These are phyloP conservation scores for Trametes gibbosa DNA, from an alignment of 768 basidiomycete species.

Conservation along the genomic window DNA sequence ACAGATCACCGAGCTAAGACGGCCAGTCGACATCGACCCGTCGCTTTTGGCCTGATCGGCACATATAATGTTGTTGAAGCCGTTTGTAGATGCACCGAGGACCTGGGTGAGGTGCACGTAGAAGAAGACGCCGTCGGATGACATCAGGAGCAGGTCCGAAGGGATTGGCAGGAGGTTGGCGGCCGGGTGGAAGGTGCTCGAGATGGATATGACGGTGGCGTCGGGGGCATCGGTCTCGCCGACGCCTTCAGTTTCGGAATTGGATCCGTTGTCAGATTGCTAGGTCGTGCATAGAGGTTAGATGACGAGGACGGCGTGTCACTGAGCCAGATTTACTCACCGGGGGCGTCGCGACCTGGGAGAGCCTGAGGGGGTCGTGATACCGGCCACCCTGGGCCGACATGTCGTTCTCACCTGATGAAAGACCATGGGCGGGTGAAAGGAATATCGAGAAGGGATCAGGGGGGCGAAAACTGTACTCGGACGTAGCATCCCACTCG, in stretches of 20 bases:
- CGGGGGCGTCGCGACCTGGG: no score
- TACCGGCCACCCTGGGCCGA: no score
- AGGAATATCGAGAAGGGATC: no score
- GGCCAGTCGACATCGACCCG: conserved; percentile 27
- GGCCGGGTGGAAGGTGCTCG: conserved; percentile 21
- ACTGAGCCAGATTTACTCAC: no score
- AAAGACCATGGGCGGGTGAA: no score
- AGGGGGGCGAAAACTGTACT: no score
- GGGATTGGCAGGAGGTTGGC: conserved; percentile 1
- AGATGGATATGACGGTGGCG: conserved; percentile 17
- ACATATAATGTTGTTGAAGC: conserved; percentile 18
- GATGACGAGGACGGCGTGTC: no score
- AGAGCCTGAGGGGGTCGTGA: no score
- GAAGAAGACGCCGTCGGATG: conserved; percentile 32
- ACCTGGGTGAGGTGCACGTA: conserved; percentile 27
- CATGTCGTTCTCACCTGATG: no score
- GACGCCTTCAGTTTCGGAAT: background rate
- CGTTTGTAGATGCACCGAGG: conserved; percentile 23
- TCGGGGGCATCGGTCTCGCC: background rate
- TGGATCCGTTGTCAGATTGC: no score
- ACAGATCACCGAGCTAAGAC: conserved; percentile 29
- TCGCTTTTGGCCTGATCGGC: conserved; percentile 5
- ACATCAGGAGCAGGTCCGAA: conserved; percentile 26
- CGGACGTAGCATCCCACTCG: no score
- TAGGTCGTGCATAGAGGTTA: no score